A percentile compares a stretch with the other conserved stretches of the same genome.
Evolutionary conservation across 129 eudicot genomes (phyloP).

Genomic region (Solidago caesia): DNA sequence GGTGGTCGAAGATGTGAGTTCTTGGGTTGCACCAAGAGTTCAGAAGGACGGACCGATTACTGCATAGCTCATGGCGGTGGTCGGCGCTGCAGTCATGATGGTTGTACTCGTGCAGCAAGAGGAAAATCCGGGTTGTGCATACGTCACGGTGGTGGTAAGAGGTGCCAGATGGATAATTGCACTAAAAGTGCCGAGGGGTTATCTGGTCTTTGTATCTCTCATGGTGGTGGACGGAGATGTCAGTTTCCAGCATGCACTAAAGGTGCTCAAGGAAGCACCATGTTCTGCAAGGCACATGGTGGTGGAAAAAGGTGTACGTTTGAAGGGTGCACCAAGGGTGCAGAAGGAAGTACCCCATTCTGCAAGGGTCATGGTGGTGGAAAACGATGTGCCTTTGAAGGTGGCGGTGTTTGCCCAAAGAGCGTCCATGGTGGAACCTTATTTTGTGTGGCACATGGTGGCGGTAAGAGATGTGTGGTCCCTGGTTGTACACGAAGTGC

Average conservation of each 20-base stretch:
- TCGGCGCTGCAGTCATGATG: conserved; percentile 76
- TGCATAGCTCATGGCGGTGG: conserved; percentile 99
- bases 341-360: conserved; percentile 89
- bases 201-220: conserved; percentile 92
- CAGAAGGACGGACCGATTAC: conserved; percentile 94
- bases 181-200: conserved; percentile 91
- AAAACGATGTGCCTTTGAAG: conserved; percentile 72
- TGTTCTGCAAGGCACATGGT: conserved; percentile 97
- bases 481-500: conserved; percentile 90
- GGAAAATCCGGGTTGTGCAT: conserved; percentile 50
- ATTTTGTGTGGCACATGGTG: conserved; percentile 94
- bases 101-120: conserved; percentile 74
- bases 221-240: conserved; percentile 96
- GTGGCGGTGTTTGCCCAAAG: conserved; percentile 86
- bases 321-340: conserved; percentile 89
- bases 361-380: conserved; percentile 99
- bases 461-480: conserved; percentile 88
- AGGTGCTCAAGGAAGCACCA: conserved; percentile 96
- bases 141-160: conserved; percentile 96
- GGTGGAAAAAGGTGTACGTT: conserved; percentile 88
- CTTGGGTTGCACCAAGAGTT: conserved; percentile 89
- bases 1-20: conserved; percentile 93
- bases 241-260: conserved; percentile 68
- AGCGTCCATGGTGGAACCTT: conserved; percentile 96
- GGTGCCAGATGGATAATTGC: conserved; percentile 91